Percentiles rank a stretch among this genome's conserved stretches.
These are phyloP conservation scores for Amanita rubescens DNA, from an alignment of 768 basidiomycete species.

Conservation along the genomic window DNA sequence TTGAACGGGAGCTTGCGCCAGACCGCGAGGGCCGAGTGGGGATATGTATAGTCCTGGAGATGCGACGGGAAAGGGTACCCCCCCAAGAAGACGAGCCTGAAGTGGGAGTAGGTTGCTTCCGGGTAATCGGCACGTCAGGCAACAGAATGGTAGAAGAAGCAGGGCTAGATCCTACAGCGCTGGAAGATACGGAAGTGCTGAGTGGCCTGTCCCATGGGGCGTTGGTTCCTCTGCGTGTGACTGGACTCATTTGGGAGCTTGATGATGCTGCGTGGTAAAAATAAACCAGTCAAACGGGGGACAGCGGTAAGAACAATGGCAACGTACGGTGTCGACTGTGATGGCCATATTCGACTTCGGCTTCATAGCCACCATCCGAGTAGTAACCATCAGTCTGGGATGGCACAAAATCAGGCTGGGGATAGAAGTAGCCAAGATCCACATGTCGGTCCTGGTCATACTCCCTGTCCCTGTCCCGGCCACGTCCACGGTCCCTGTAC, in stretches of 20 bases:
- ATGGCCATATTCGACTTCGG: constrained; percentile 57
- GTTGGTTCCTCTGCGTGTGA: constrained; percentile 57
- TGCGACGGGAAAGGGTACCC: constrained; percentile 61
- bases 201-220: constrained; percentile 61
- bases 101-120: constrained; percentile 44
- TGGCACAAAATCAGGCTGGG: constrained; percentile 48
- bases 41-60: constrained; percentile 81
- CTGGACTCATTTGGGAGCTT: constrained; percentile 60
- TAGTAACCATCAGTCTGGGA: constrained; percentile 64
- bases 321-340: constrained; percentile 76
- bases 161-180: constrained; percentile 50
- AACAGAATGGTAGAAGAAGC: constrained; percentile 51
- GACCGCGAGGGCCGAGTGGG: constrained; percentile 59
- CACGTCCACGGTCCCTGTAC: constrained; percentile 42
- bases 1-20: constrained; percentile 84
- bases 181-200: constrained; percentile 49
- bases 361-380: constrained; percentile 81
- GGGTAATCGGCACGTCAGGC: constrained; percentile 58
- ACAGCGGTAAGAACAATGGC: constrained; percentile 24
- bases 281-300: not conserved
- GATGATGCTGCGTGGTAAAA: constrained; percentile 42
- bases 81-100: constrained; percentile 50
- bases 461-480: constrained; percentile 35
- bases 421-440: constrained; percentile 59
- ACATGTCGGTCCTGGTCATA: constrained; percentile 44